These are phyloP conservation scores for Parastagonospora avenae DNA, from an alignment of 2,329 filamentous ascomycete species.

Conservation along the genomic window DNA sequence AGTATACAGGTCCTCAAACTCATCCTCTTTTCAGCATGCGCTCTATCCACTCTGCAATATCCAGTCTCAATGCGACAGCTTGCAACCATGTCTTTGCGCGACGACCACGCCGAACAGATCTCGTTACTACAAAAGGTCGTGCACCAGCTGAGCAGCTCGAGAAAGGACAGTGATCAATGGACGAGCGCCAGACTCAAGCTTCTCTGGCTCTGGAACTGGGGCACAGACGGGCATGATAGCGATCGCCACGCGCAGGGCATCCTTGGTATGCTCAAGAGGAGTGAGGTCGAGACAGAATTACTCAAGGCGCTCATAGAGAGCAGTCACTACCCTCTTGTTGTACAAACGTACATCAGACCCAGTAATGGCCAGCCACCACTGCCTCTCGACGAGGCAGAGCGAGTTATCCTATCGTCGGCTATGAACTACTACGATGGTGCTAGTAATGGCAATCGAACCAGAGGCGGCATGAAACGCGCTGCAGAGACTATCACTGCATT, in stretches of 20 bases:
- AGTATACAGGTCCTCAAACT: slow-evolving; percentile 67
- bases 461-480: slow-evolving; percentile 78
- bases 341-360: slow-evolving; percentile 63
- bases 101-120: slow-evolving; percentile 68
- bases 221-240: slow-evolving; percentile 53
- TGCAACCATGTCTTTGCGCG: slow-evolving; percentile 67
- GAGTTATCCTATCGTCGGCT: slow-evolving; percentile 66
- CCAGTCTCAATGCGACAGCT: slow-evolving; percentile 49
- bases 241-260: slow-evolving; percentile 55
- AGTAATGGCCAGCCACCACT: slow-evolving; percentile 58
- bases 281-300: slow-evolving; percentile 72
- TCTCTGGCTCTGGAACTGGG: slow-evolving; percentile 77
- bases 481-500: slow-evolving; percentile 66
- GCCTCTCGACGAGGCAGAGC: slow-evolving; percentile 58
- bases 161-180: slow-evolving; percentile 62
- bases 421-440: slow-evolving; percentile 80
- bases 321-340: slow-evolving; percentile 67
- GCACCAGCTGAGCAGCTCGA: slow-evolving; percentile 58
- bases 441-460: slow-evolving; percentile 76
- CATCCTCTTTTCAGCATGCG: slow-evolving; percentile 59
- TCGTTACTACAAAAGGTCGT: slow-evolving; percentile 65
- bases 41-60: slow-evolving; percentile 50
- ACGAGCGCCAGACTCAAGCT: slow-evolving; percentile 64
- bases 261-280: slow-evolving; percentile 62
- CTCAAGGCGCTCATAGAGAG: slow-evolving; percentile 69